Conservation (phyloP, 2,329 filamentous ascomycete genomes). For the Alternaria dauci region DNA sequence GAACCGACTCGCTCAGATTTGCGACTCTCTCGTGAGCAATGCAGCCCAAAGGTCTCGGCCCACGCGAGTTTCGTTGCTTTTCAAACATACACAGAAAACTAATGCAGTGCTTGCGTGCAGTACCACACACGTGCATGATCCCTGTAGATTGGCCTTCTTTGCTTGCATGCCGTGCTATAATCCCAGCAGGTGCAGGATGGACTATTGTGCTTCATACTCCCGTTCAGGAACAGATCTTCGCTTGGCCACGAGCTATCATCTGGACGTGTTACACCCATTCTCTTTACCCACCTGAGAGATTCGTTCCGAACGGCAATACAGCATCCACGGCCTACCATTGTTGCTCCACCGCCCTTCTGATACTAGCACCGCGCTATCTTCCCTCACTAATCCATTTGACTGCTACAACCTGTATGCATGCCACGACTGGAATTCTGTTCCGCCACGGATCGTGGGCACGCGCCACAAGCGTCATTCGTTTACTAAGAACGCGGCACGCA, state of each 20-base stretch:
- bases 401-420: background rate
- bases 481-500: background rate
- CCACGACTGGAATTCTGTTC: background rate
- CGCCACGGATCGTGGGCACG: background rate
- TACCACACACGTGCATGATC: constrained; percentile 3
- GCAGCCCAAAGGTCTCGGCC: background rate
- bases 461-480: background rate
- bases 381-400: background rate
- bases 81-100: background rate
- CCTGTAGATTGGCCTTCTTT: background rate
- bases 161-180: background rate
- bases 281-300: background rate
- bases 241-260: background rate
- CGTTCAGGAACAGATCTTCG: constrained; percentile 1
- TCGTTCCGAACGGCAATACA: background rate
- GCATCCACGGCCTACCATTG: background rate
- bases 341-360: background rate
- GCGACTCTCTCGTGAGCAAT: background rate
- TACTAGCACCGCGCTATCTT: background rate
- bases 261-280: background rate
- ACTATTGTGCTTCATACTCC: background rate
- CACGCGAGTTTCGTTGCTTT: background rate
- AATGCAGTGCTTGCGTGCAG: constrained; percentile 1
- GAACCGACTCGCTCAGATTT: background rate
- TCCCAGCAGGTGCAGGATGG: background rate